Percentiles rank a stretch among this genome's conserved stretches.
phyloP scores from a whole-genome alignment of 108 stramenopile species.

The Cylindrotheca fusiformis region DNA sequence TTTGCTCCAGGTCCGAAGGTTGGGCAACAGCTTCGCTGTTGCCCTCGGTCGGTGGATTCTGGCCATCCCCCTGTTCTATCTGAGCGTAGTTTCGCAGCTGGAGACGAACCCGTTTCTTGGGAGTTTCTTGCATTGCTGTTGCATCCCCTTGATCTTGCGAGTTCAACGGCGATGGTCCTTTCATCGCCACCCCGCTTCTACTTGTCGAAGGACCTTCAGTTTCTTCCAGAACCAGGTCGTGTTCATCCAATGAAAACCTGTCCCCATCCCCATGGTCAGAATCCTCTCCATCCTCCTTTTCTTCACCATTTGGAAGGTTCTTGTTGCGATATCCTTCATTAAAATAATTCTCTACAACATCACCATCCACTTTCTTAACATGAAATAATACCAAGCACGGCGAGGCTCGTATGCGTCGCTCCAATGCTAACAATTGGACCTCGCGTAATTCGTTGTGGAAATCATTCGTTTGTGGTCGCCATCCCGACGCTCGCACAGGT shows the following conservation, averaged over 20 bases:
- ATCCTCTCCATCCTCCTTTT: slow-evolving; percentile 1
- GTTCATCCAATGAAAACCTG: slow-evolving; percentile 14
- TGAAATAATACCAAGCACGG: slow-evolving; percentile 73
- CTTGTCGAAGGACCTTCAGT: not conserved
- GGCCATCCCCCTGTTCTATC: not conserved
- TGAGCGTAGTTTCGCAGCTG: not conserved
- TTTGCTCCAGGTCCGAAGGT: slow-evolving; percentile 41
- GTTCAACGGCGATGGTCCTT: not conserved
- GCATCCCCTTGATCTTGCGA: not conserved
- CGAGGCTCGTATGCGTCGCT: slow-evolving; percentile 67
- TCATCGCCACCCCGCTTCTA: not conserved
- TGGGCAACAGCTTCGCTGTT: slow-evolving; percentile 2
- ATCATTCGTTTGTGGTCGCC: slow-evolving; percentile 18
- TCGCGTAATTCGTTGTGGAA: slow-evolving; percentile 56
- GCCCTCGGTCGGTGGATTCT: not conserved
- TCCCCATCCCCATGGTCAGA: not conserved
- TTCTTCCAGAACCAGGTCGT: slow-evolving; percentile 31
- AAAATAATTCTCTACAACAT: slow-evolving; percentile 69
- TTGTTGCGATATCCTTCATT: slow-evolving; percentile 29
- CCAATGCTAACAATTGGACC: slow-evolving; percentile 73
- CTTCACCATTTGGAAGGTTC: not conserved
- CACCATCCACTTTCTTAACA: slow-evolving; percentile 70
- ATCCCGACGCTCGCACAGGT: slow-evolving; percentile 1
- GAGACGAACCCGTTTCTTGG: not conserved
- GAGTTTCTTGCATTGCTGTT: not conserved